These are phyloP conservation scores for Plantago lanceolata DNA, from an alignment of 305 asterid genomes.

Conservation along the genomic window DNA sequence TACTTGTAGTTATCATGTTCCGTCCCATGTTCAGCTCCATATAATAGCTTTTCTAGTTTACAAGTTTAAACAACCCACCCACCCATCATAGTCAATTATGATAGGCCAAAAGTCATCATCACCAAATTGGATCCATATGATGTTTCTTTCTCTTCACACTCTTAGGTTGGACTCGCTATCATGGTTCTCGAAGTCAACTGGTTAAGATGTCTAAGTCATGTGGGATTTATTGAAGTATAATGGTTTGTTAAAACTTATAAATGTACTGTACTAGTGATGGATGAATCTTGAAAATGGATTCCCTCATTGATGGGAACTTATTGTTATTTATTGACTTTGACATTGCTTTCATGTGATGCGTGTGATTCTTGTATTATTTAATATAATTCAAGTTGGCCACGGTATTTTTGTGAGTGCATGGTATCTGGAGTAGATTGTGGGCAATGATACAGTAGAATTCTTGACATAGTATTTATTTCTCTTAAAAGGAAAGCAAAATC, in stretches of 20 bases:
- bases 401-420: not conserved
- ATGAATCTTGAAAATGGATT: not conserved
- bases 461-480: not conserved
- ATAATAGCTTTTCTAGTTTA: too few species aligned
- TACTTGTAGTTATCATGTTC: not conserved
- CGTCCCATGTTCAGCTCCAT: not conserved
- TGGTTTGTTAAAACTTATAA: not conserved
- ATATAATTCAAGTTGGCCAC: not conserved
- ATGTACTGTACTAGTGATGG: not conserved
- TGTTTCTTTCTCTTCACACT: not conserved
- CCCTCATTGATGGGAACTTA: not conserved
- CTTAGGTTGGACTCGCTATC: not conserved
- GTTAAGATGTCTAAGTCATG: not conserved
- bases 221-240: not conserved
- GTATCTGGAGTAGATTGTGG: conserved; percentile 5
- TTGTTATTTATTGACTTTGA: not conserved
- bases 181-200: not conserved
- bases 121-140: not conserved
- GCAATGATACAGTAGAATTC: not conserved
- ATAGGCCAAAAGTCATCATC: not conserved
- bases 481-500: not conserved
- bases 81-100: not conserved
- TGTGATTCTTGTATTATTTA: conserved; percentile 4
- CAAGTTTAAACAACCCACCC: not conserved
- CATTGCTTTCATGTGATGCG: conserved; percentile 7